phyloP scores from a whole-genome alignment of 73 alveolate genomes.

The Loxodes magnus region DNA sequence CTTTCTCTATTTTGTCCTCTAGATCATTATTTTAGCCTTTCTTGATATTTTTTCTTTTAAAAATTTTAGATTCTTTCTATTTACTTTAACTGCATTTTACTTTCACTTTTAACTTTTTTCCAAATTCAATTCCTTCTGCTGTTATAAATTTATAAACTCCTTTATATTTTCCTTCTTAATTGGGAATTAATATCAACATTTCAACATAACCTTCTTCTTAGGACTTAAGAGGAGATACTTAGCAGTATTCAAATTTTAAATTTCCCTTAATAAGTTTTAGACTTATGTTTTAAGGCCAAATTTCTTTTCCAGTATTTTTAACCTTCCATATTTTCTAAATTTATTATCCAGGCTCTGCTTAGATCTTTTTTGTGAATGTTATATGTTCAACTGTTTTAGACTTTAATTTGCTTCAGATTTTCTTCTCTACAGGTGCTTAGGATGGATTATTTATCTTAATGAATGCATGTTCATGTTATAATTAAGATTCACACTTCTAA shows the following conservation, averaged over 20 bases:
- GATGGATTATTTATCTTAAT: background rate
- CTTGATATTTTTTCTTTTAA: too few relatives aligned
- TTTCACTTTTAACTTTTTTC: slow-evolving; percentile 1
- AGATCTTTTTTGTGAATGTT: background rate
- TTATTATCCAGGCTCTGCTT: slow-evolving; percentile 1
- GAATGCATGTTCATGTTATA: slow-evolving; percentile 27
- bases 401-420: background rate
- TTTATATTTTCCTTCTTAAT: background rate
- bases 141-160: slow-evolving; percentile 1
- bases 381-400: background rate
- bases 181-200: background rate
- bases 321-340: slow-evolving; percentile 1
- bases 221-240: background rate
- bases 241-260: background rate
- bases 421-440: background rate
- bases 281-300: slow-evolving; percentile 12
- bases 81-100: too few relatives aligned
- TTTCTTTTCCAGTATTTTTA: slow-evolving; percentile 5
- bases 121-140: slow-evolving; percentile 10
- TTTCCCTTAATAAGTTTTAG: background rate
- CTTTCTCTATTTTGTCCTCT: too few relatives aligned
- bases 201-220: background rate
- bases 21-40: too few relatives aligned
- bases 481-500: slow-evolving; percentile 65
- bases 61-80: too few relatives aligned